Evolutionary conservation across 768 basidiomycete genomes (phyloP), one percentile per base, ranked within the genome.

Genomic region (Russula sp.): DNA sequence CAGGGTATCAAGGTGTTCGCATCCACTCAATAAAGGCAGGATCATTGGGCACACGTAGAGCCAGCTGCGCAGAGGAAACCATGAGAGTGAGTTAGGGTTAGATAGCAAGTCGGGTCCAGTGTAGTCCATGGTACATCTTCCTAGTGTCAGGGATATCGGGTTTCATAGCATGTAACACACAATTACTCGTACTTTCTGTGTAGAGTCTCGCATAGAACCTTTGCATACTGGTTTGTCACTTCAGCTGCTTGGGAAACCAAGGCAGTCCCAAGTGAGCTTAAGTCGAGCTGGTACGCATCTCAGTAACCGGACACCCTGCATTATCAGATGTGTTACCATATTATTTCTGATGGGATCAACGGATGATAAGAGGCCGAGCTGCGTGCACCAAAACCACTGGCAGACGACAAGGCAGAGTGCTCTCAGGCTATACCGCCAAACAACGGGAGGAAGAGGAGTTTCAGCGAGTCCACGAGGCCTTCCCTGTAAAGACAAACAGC

Each of bases 311-410:
- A 32, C 1, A 16, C 18, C 22, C 32, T 14, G 37, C 9, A 31
- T 18, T 13, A 9, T 49, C 16, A 40, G 49, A 31, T 11, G 14
- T 8, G 44, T 56, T n/a, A 62, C 61, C 61, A 62, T 62, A 22
- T 48, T 40, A 11, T 18, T 53, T 13, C 37, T 22, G 32, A 22
- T 9, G 34, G 35, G 13, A 7, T 34, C 39, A 39, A 50, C 18
- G 45, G 22, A 32, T 13, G 45, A n/a, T 4, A 0, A 44, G 5
- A 44, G 42, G 11, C 27, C 27, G 27, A 27, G 27, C 2, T 27
- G 27, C 27, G 27, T 2, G 27, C 27, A 27, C 27, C 27, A 27
- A 27, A 27, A 27, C 27, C 27, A n/a, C n/a, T n/a, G n/a, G n/a
- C n/a, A 27, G 27, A 27, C 27, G 27, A 27, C 27, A 27, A 27